Conservation (phyloP, 495 filamentous ascomycete species). For the Tuber microsphaerosporum region DNA sequence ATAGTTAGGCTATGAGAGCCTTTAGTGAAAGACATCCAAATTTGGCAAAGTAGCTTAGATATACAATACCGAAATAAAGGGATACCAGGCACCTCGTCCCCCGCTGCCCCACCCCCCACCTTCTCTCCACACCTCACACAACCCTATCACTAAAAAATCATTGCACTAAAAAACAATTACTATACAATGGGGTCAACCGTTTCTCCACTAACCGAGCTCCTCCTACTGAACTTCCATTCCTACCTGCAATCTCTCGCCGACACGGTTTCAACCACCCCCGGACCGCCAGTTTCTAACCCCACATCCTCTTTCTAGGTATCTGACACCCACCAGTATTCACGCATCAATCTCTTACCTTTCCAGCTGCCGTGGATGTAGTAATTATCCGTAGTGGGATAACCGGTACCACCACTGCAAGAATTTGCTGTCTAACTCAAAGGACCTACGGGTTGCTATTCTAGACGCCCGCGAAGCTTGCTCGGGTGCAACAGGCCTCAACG, state of each 20-base stretch:
- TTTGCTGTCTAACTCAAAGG: slow-evolving; percentile 41
- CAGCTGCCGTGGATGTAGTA: slow-evolving; percentile 49
- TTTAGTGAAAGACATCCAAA: too few relatives aligned
- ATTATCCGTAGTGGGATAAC: slow-evolving; percentile 62
- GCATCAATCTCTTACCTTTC: slow-evolving; percentile 45
- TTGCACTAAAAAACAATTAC: too few relatives aligned
- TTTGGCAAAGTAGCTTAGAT: too few relatives aligned
- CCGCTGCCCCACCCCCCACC: too few relatives aligned
- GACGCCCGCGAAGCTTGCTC: slow-evolving; percentile 44
- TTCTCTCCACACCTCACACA: too few relatives aligned
- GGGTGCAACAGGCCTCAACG: slow-evolving; percentile 45
- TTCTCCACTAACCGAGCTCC: not conserved
- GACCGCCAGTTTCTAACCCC: slow-evolving; percentile 47
- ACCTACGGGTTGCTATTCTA: slow-evolving; percentile 41
- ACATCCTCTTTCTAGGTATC: slow-evolving; percentile 57
- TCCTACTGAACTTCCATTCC: not conserved
- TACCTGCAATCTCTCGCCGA: not conserved
- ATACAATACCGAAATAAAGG: too few relatives aligned
- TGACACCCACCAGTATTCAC: slow-evolving; percentile 48
- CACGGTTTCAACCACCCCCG: slow-evolving; percentile 22
- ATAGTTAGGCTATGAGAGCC: too few relatives aligned
- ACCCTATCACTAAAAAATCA: too few relatives aligned
- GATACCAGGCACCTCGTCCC: too few relatives aligned
- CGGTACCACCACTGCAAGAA: slow-evolving; percentile 52
- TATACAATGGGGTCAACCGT: too few relatives aligned